phyloP scores from a whole-genome alignment of 495 filamentous ascomycete genomes.

The Amphirosellinia nigrospora region DNA sequence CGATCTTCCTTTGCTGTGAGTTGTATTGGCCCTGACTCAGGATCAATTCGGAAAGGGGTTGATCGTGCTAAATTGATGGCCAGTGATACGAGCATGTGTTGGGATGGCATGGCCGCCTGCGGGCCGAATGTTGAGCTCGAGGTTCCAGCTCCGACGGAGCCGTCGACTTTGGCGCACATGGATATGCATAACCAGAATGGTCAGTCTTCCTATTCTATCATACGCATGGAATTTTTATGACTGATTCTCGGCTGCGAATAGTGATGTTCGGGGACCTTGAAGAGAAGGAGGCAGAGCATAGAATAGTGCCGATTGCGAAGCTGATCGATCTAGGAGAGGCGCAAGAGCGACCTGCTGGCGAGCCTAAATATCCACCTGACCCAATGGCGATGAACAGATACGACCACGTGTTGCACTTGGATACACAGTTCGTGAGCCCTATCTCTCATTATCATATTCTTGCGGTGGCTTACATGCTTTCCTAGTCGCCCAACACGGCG shows the following conservation, averaged over 20 bases:
- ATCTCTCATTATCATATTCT: background rate
- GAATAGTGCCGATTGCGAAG: conserved; percentile 5
- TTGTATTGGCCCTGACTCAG: background rate
- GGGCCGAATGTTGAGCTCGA: background rate
- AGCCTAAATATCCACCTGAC: background rate
- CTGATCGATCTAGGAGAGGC: conserved; percentile 3
- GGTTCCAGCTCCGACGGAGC: background rate
- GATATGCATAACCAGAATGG: background rate
- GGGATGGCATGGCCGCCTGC: conserved; percentile 14
- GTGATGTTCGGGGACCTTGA: conserved; percentile 5
- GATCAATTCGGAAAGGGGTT: background rate
- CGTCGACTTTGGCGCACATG: conserved; percentile 10
- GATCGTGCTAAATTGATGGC: background rate
- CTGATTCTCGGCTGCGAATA: background rate
- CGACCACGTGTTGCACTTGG: background rate
- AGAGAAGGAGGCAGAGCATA: background rate
- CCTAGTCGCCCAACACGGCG: conserved; percentile 1
- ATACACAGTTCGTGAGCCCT: background rate
- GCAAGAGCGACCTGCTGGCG: background rate
- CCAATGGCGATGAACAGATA: background rate
- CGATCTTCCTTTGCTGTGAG: conserved; percentile 4
- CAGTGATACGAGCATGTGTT: conserved; percentile 8
- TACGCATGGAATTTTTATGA: background rate
- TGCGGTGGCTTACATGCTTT: background rate
- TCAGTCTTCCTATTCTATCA: background rate